These are phyloP conservation scores for California macrophylla DNA, from an alignment of 441 rosid genomes.

Conservation along the genomic window DNA sequence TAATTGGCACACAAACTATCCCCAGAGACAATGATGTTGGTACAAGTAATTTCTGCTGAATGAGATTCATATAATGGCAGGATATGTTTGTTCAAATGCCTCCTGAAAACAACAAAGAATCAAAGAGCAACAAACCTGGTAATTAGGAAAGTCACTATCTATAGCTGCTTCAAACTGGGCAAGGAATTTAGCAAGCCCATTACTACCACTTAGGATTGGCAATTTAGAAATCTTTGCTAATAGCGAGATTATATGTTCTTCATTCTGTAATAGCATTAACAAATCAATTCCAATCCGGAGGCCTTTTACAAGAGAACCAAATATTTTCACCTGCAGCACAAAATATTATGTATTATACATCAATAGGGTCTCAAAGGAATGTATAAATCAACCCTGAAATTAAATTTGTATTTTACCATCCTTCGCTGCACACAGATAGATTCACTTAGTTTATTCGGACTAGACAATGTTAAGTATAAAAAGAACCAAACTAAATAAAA, in stretches of 20 bases:
- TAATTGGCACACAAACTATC: not conserved
- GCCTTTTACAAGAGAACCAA: constrained; percentile 80
- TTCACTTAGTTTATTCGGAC: not conserved
- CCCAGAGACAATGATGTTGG: not conserved
- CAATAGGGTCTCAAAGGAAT: not conserved
- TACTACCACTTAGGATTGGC: constrained; percentile 46
- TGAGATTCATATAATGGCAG: not conserved
- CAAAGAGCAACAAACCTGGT: constrained; percentile 49
- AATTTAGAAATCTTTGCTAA: constrained; percentile 46
- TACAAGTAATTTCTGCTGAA: not conserved
- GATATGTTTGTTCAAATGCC: constrained; percentile 3
- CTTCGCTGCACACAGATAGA: not conserved
- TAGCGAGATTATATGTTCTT: constrained; percentile 31
- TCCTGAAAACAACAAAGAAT: not conserved
- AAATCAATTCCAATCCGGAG: constrained; percentile 66
- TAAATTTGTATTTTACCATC: not conserved
- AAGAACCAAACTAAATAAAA: not conserved
- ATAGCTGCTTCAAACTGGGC: constrained; percentile 79
- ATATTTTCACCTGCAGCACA: constrained; percentile 59
- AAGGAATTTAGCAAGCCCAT: constrained; percentile 59
- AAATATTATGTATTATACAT: not conserved
- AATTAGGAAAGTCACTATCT: constrained; percentile 76
- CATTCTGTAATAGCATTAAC: constrained; percentile 47
- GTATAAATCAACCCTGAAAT: not conserved
- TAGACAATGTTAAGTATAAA: not conserved